A percentile compares a stretch with the other conserved stretches of the same genome.
Conservation (phyloP, 225 moss, liverwort and hornwort species). For the Asterella californica region DNA sequence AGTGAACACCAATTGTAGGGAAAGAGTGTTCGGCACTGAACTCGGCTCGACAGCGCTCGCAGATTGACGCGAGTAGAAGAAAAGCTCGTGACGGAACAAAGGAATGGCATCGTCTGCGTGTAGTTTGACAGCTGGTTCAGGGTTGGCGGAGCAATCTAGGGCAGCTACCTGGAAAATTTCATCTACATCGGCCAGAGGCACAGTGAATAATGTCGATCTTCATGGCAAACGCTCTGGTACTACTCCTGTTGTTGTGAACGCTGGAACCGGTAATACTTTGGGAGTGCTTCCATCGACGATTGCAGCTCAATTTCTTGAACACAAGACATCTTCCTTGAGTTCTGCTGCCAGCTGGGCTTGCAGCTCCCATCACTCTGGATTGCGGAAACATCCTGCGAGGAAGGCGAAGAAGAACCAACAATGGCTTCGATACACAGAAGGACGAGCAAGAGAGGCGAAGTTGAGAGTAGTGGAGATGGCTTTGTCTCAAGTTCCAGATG, state of each 20-base stretch:
- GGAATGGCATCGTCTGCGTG: slow-evolving; percentile 26
- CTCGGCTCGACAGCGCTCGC: background rate
- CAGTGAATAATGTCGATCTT: slow-evolving; percentile 9
- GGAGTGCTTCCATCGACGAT: background rate
- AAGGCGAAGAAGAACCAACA: slow-evolving; percentile 38
- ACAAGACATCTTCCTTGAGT: slow-evolving; percentile 1
- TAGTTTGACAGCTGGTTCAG: slow-evolving; percentile 15
- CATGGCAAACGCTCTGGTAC: background rate
- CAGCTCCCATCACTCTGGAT: slow-evolving; percentile 24
- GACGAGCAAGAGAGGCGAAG: slow-evolving; percentile 40
- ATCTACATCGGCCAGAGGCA: background rate
- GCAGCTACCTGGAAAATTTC: slow-evolving; percentile 4
- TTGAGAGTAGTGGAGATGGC: slow-evolving; percentile 54
- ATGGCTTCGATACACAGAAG: slow-evolving; percentile 41
- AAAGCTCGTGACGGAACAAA: background rate
- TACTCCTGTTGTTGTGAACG: background rate
- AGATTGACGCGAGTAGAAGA: background rate
- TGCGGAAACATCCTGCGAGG: slow-evolving; percentile 23
- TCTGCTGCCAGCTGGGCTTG: slow-evolving; percentile 15
- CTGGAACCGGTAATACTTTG: background rate
- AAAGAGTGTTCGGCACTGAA: too few species aligned
- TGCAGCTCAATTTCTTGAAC: background rate
- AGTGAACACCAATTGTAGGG: too few species aligned
- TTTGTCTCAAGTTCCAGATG: slow-evolving; percentile 62
- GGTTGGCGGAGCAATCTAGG: slow-evolving; percentile 17